Percentiles rank a stretch among this genome's conserved stretches.
These are phyloP conservation scores for Cyberlindnera amylophila DNA, from an alignment of 805 yeast species.

Conservation along the genomic window DNA sequence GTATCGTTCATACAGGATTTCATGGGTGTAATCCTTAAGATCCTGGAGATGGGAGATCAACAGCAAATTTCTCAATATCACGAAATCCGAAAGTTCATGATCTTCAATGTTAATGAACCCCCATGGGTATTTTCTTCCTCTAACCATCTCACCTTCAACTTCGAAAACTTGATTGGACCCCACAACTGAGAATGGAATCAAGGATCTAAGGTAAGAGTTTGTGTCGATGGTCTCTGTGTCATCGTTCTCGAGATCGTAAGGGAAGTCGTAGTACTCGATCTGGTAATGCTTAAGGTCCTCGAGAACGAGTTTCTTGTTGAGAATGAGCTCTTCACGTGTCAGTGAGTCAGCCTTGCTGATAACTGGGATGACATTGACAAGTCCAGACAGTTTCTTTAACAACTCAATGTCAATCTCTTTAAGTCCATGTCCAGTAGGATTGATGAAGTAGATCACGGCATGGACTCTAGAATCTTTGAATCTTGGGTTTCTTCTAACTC, in stretches of 20 bases:
- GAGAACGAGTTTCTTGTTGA: conserved; percentile 68
- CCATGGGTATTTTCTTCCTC: conserved; percentile 57
- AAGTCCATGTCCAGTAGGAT: conserved; percentile 81
- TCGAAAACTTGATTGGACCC: conserved; percentile 64
- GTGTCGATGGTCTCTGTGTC: conserved; percentile 65
- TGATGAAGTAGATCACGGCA: conserved; percentile 69
- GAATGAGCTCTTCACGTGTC: conserved; percentile 69
- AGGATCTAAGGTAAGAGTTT: conserved; percentile 57
- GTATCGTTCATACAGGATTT: conserved; percentile 80
- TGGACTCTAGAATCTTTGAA: conserved; percentile 84
- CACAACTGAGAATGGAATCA: conserved; percentile 65
- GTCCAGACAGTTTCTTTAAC: conserved; percentile 71
- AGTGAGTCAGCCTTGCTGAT: conserved; percentile 84
- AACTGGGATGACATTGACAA: conserved; percentile 83
- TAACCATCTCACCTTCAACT: conserved; percentile 37
- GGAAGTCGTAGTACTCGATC: conserved; percentile 73
- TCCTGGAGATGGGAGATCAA: conserved; percentile 84
- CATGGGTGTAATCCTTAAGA: conserved; percentile 85
- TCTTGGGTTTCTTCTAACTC: conserved; percentile 80
- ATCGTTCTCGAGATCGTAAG: conserved; percentile 49
- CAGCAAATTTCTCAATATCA: conserved; percentile 72
- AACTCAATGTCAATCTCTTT: conserved; percentile 74
- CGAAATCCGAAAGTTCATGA: conserved; percentile 75
- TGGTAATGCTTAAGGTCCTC: conserved; percentile 72
- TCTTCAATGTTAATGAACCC: conserved; percentile 61